phyloP scores from a whole-genome alignment of 495 filamentous ascomycete genomes.

The Apiosordaria backusii region DNA sequence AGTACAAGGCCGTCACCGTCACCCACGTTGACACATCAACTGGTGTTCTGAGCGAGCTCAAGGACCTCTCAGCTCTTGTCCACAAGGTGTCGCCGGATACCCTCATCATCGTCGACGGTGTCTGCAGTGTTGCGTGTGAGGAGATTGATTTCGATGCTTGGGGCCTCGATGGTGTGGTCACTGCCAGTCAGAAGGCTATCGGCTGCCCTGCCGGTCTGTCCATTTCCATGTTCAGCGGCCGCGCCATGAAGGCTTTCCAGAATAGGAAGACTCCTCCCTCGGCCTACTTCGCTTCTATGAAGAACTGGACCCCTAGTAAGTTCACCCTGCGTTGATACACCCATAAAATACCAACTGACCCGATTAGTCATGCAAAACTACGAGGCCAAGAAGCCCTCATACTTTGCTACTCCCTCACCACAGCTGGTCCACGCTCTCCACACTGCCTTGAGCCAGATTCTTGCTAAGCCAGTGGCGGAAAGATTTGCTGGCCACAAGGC shows the following conservation, averaged over 20 bases:
- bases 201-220: conserved; percentile 90
- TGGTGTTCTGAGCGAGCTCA: conserved; percentile 86
- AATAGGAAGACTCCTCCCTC: conserved; percentile 71
- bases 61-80: conserved; percentile 75
- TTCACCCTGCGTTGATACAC: background rate
- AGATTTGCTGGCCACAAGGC: conserved; percentile 75
- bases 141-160: conserved; percentile 94
- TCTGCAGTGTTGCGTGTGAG: conserved; percentile 94
- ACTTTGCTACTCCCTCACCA: conserved; percentile 94
- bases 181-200: conserved; percentile 93
- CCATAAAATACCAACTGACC: too few relatives aligned
- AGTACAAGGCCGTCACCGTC: conserved; percentile 87
- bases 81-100: conserved; percentile 85
- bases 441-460: conserved; percentile 85
- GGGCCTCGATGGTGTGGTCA: conserved; percentile 88
- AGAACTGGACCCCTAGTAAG: conserved; percentile 90
- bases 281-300: conserved; percentile 91
- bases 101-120: conserved; percentile 87
- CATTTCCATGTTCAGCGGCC: conserved; percentile 86
- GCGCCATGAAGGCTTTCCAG: conserved; percentile 80
- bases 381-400: conserved; percentile 92
- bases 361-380: conserved; percentile 89
- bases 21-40: conserved; percentile 98
- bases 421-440: conserved; percentile 93
- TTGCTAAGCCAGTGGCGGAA: conserved; percentile 68